Conservation (phyloP, 2,329 filamentous ascomycete species). For the Hirsutella minnesotensis region DNA sequence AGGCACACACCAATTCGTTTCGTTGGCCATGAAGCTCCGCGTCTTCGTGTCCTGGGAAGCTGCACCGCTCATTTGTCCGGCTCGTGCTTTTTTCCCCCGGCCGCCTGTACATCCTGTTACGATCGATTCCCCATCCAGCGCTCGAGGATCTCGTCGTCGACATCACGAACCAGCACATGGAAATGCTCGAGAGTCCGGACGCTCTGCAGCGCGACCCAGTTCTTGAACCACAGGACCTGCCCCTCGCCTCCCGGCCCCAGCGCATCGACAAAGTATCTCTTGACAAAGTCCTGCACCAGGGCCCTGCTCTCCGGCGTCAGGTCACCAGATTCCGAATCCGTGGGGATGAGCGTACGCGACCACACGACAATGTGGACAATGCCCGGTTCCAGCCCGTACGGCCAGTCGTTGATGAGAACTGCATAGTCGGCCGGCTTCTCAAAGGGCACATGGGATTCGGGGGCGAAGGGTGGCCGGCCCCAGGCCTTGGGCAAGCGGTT, state of each 20-base stretch:
- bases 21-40: too few relatives aligned
- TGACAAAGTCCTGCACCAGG: slow-evolving; percentile 57
- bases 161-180: slow-evolving; percentile 58
- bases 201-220: slow-evolving; percentile 81
- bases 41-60: too few relatives aligned
- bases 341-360: slow-evolving; percentile 72
- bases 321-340: slow-evolving; percentile 58
- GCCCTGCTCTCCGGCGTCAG: slow-evolving; percentile 55
- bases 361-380: slow-evolving; percentile 83
- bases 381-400: slow-evolving; percentile 59
- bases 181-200: slow-evolving; percentile 82
- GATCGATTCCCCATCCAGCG: slow-evolving; percentile 40
- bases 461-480: slow-evolving; percentile 47
- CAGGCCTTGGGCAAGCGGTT: slow-evolving; percentile 58
- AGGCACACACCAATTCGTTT: slow-evolving; percentile 7
- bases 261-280: slow-evolving; percentile 52
- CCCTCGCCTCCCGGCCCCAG: slow-evolving; percentile 37
- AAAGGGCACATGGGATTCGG: slow-evolving; percentile 38
- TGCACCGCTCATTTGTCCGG: too few relatives aligned
- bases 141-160: slow-evolving; percentile 36
- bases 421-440: slow-evolving; percentile 45
- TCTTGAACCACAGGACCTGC: slow-evolving; percentile 78
- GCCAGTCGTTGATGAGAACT: slow-evolving; percentile 86
- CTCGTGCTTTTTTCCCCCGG: background rate
- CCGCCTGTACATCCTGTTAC: slow-evolving; percentile 12